A percentile compares a stretch with the other conserved stretches of the same genome.
phyloP scores from a whole-genome alignment of 371 early-diverging fungal species.

The Apophysomyces ossiformis region DNA sequence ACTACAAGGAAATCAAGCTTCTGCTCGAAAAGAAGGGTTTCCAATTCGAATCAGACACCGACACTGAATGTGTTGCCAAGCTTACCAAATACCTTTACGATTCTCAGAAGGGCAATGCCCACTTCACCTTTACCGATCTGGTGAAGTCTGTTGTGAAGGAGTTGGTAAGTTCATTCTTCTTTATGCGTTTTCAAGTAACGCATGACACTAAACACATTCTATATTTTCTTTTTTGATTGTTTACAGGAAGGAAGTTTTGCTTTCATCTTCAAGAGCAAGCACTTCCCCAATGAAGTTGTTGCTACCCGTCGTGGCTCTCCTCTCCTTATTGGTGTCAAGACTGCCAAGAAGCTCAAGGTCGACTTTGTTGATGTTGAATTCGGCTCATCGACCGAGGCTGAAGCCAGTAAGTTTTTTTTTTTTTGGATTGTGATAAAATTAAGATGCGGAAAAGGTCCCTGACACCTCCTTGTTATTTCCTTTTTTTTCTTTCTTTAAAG shows the following conservation, averaged over 20 bases:
- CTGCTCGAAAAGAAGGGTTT: slow-evolving; percentile 94
- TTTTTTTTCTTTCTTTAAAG: slow-evolving; percentile 3
- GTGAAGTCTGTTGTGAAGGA: slow-evolving; percentile 95
- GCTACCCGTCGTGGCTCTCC: slow-evolving; percentile 97
- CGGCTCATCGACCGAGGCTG: slow-evolving; percentile 25
- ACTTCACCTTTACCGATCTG: slow-evolving; percentile 84
- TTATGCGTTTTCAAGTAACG: not conserved
- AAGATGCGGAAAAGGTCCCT: not conserved
- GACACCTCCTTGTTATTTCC: not conserved
- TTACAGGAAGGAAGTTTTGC: slow-evolving; percentile 95
- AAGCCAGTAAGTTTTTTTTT: slow-evolving; percentile 14
- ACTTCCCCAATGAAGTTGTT: slow-evolving; percentile 92
- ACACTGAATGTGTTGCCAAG: slow-evolving; percentile 98
- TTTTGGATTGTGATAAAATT: not conserved
- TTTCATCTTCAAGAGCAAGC: slow-evolving; percentile 90
- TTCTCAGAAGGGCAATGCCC: slow-evolving; percentile 76
- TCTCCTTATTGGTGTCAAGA: slow-evolving; percentile 96
- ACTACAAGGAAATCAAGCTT: slow-evolving; percentile 95
- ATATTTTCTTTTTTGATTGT: slow-evolving; percentile 16
- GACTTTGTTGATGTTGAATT: slow-evolving; percentile 87
- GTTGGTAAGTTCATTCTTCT: slow-evolving; percentile 54
- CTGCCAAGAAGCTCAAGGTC: slow-evolving; percentile 90
- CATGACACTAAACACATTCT: not conserved
- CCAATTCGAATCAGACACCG: slow-evolving; percentile 95
- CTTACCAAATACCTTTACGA: slow-evolving; percentile 95